phyloP scores from a whole-genome alignment of 352 stramenopile species.

The Elongisporangium prolatum region DNA sequence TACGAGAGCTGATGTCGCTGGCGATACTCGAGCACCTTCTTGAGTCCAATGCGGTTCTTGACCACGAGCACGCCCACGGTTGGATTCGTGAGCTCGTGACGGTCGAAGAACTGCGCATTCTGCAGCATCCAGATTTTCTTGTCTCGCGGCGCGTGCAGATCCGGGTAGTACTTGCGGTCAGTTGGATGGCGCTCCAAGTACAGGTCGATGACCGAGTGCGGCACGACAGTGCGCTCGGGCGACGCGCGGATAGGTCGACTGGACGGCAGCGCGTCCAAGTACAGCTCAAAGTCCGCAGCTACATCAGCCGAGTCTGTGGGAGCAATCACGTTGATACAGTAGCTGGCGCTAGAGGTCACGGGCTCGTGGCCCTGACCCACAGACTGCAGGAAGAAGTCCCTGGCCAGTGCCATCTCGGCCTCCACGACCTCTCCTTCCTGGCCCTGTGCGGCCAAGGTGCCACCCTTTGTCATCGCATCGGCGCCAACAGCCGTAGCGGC shows the following conservation, averaged over 20 bases:
- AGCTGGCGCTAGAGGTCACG: slow-evolving; percentile 45
- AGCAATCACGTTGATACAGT: slow-evolving; percentile 78
- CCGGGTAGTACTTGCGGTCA: slow-evolving; percentile 65
- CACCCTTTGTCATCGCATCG: neutral
- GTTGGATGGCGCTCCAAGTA: slow-evolving; percentile 73
- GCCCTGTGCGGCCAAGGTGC: neutral
- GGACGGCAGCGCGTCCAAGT: slow-evolving; percentile 64
- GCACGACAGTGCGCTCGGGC: slow-evolving; percentile 36
- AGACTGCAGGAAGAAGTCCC: slow-evolving; percentile 70
- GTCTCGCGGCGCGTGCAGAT: slow-evolving; percentile 42
- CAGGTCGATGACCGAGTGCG: slow-evolving; percentile 71
- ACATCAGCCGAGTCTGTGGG: slow-evolving; percentile 54
- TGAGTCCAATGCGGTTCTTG: slow-evolving; percentile 76
- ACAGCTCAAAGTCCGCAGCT: slow-evolving; percentile 68
- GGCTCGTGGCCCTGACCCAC: slow-evolving; percentile 68
- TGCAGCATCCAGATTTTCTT: slow-evolving; percentile 87
- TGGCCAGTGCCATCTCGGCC: slow-evolving; percentile 23
- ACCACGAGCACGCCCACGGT: slow-evolving; percentile 78
- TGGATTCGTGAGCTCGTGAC: slow-evolving; percentile 64
- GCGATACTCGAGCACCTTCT: slow-evolving; percentile 81
- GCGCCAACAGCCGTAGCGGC: neutral
- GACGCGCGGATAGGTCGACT: slow-evolving; percentile 50
- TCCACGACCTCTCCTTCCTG: slow-evolving; percentile 13
- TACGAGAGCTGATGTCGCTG: slow-evolving; percentile 71
- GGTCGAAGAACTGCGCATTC: slow-evolving; percentile 82